Evolutionary conservation across 2,329 filamentous ascomycete genomes (phyloP), one percentile per base, ranked within the genome.

Genomic region (Colletotrichum sansevieriae): DNA sequence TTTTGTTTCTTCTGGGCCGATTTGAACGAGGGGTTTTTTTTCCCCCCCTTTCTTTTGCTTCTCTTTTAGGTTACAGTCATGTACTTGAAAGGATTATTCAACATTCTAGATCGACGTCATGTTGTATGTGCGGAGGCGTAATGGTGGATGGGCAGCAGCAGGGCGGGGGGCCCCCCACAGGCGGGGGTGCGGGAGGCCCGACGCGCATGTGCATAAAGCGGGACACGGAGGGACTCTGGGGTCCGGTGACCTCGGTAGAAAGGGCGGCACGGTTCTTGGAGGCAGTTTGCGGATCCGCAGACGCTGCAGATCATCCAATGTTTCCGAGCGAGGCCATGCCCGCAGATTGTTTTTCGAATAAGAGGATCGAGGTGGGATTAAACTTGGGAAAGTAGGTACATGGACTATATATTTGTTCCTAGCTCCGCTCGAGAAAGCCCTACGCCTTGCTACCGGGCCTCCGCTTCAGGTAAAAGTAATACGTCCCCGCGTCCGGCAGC

Each of bases 381-480:
- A 39, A 39, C 37, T 11, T 39, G 11, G 12, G 12, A 13, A 49
- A n/a, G 43, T 20, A 44, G 29, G 22, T 20, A 37, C 10, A 20
- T 6, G 0, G 15, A 12, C n/a, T 18, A 18, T 18, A 18, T 5
- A 18, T 15, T 3, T 0, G 29, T 13, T 2, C 12, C 4, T 1
- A 20, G 6, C 29, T 35, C 3, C 1, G 13, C 11, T 10, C 29
- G 29, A 29, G 29, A 29, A 29, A 29, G 22, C 37, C 37, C 37
- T 35, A 61, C 0, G 13, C 58, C 20, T n/a, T 52, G 46, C 58
- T 61, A 1, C 11, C 35, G 5, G 46, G 33, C 10, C 63, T 60
- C n/a, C 58, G 46, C 49, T 52, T 68, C n/a, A 72, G 22, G 35
- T 75, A 76, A 29, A 76, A 76, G 63, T 75, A 75, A 18, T 74